These are phyloP conservation scores for Mortierella sp. DNA, from an alignment of 371 early-diverging fungal species.

Conservation along the genomic window DNA sequence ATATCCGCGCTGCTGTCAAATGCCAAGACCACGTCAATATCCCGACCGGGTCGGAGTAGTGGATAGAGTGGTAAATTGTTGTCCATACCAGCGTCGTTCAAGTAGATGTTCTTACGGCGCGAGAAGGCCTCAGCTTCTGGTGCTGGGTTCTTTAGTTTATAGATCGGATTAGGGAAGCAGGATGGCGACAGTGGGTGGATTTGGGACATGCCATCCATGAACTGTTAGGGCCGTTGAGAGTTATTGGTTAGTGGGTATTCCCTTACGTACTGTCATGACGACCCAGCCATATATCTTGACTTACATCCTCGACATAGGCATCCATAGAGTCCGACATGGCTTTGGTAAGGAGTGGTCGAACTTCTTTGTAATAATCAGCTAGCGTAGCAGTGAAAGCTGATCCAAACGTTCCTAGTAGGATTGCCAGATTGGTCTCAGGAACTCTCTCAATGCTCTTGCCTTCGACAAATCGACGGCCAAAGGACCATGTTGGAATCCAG, in stretches of 20 bases:
- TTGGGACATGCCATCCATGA: conserved; percentile 60
- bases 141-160: conserved; percentile 54
- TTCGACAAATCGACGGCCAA: conserved; percentile 75
- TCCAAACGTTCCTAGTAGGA: conserved; percentile 75
- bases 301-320: conserved; percentile 42
- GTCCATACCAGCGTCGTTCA: conserved; percentile 83
- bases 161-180: conserved; percentile 69
- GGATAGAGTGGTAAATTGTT: conserved; percentile 85
- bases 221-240: conserved; percentile 29
- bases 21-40: conserved; percentile 76
- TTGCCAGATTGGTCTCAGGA: conserved; percentile 74
- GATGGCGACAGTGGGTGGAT: conserved; percentile 70
- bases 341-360: conserved; percentile 59
- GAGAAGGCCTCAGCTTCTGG: conserved; percentile 41
- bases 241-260: no score
- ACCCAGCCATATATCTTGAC: no score
- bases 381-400: conserved; percentile 79
- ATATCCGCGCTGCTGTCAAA: conserved; percentile 78
- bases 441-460: conserved; percentile 67
- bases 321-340: conserved; percentile 45
- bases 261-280: neutral
- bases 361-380: conserved; percentile 71
- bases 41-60: conserved; percentile 70
- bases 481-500: conserved; percentile 83
- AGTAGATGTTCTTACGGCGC: conserved; percentile 58